Base-by-base conservation (phyloP, 768 basidiomycete genomes). In the Suillus weaverae region DNA sequence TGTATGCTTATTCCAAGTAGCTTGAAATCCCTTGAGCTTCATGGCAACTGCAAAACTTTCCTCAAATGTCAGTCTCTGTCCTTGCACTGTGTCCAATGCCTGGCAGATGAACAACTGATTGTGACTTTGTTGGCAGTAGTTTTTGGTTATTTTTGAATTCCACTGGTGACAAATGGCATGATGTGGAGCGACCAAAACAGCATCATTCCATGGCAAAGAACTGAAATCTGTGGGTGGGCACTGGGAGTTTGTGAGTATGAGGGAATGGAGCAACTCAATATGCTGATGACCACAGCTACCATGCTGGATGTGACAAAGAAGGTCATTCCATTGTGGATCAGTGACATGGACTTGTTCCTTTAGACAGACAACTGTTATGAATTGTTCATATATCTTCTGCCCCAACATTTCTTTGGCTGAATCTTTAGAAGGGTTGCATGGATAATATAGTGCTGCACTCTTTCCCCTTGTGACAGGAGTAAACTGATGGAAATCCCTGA, bases 401-500 rank as follows among this genome's bases (percentile, higher is more conserved):
- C 18, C 43, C 18, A 43, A 4, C 18, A 43, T 8, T 9, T 43
- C 43, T 4, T 43, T 8, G 14, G 51, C 46, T 4, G 51, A 33
- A 26, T 65, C 61, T 11, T 41, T 36, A 32, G 66, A 51, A 43
- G 65, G 14, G 46, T 64, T 63, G 22, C 44, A 38, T 1, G 71
- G 70, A 11, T 51, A 64, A 53, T 64, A 73, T 4, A 73, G 33
- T 0, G 72, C 44, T 36, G 63, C 66, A 4, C 2, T 9, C 3
- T n/a, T 22, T n/a, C 18, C 6, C 66, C 65, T 5, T 5, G 33
- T 44, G 0, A 65, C 64, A 1, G 64, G 64, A 0, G 30, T 61
- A 62, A 62, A 74, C 35, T 67, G 83, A 62, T 83, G 81, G 14
- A 81, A 75, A 59, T 83, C 81, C 0, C 83, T 82, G 32, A 71